phyloP scores from a whole-genome alignment of 1,139 yeast genomes.

The Suzukiozyma palmioleophila region DNA sequence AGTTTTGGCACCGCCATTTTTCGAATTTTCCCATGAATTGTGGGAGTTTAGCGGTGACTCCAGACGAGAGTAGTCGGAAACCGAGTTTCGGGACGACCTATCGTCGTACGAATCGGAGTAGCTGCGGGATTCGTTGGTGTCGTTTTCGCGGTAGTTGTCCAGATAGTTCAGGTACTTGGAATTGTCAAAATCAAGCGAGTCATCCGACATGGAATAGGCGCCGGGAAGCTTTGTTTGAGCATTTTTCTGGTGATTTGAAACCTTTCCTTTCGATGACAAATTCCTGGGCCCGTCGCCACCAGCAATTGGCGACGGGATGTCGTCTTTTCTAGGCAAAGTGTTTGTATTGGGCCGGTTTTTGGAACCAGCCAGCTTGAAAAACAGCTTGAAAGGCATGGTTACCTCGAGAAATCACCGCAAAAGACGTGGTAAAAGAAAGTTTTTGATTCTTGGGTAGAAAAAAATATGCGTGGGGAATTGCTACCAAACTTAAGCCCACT shows the following conservation, averaged over 20 bases:
- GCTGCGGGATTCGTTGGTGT: background rate
- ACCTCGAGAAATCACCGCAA: background rate
- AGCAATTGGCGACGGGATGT: background rate
- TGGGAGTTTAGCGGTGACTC: background rate
- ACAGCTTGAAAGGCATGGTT: constrained; percentile 2
- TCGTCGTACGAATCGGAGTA: background rate
- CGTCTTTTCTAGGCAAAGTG: background rate
- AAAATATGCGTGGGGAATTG: background rate
- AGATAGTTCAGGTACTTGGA: background rate
- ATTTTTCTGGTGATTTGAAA: no score
- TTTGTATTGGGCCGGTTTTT: constrained; percentile 1
- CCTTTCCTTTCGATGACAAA: no score
- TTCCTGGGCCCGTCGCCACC: background rate
- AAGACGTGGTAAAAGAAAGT: background rate
- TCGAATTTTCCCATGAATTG: background rate
- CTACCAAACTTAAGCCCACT: background rate
- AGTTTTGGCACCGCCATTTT: no score
- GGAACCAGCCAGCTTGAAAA: background rate
- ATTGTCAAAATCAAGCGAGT: no score
- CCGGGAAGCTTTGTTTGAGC: no score
- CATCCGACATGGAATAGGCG: no score
- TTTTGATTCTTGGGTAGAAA: background rate
- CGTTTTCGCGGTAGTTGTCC: background rate
- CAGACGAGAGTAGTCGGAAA: background rate
- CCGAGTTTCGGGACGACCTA: background rate